phyloP scores from a whole-genome alignment of 2,329 filamentous ascomycete genomes.

The Alternaria sp. region DNA sequence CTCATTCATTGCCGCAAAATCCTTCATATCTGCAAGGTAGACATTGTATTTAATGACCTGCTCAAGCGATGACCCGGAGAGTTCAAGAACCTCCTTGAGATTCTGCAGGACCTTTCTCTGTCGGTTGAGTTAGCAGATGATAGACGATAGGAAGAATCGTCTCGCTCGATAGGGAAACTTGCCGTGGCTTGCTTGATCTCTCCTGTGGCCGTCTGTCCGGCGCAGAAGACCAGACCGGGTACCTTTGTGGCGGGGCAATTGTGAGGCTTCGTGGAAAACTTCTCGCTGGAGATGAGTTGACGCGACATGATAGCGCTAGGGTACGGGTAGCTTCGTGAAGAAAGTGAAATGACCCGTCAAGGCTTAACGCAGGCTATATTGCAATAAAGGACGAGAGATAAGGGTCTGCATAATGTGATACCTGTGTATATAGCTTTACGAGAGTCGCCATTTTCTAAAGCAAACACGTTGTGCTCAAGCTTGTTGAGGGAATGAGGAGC shows the following conservation, averaged over 20 bases:
- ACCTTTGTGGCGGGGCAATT: slow-evolving; percentile 36
- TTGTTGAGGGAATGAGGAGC: not conserved
- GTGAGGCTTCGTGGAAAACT: slow-evolving; percentile 38
- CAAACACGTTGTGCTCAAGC: slow-evolving; percentile 1
- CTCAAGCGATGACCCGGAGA: slow-evolving; percentile 38
- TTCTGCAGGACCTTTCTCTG: slow-evolving; percentile 35
- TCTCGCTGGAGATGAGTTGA: slow-evolving; percentile 37
- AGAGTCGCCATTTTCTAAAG: not conserved
- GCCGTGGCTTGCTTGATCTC: slow-evolving; percentile 39
- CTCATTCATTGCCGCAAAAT: slow-evolving; percentile 44
- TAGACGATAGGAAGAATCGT: not conserved
- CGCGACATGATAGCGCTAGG: slow-evolving; percentile 27
- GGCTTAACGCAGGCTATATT: not conserved
- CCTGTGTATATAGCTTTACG: not conserved
- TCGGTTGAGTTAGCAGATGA: not conserved
- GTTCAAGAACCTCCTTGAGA: slow-evolving; percentile 35
- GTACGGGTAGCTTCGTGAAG: not conserved
- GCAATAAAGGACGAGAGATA: not conserved
- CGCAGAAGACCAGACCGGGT: slow-evolving; percentile 36
- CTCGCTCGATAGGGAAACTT: not conserved
- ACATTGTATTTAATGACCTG: slow-evolving; percentile 47
- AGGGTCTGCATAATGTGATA: not conserved
- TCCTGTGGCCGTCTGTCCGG: slow-evolving; percentile 36
- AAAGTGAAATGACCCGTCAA: not conserved
- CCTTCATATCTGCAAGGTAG: slow-evolving; percentile 41